Conservation (phyloP, 208 protist species). For the Leptomonas seymouri region DNA sequence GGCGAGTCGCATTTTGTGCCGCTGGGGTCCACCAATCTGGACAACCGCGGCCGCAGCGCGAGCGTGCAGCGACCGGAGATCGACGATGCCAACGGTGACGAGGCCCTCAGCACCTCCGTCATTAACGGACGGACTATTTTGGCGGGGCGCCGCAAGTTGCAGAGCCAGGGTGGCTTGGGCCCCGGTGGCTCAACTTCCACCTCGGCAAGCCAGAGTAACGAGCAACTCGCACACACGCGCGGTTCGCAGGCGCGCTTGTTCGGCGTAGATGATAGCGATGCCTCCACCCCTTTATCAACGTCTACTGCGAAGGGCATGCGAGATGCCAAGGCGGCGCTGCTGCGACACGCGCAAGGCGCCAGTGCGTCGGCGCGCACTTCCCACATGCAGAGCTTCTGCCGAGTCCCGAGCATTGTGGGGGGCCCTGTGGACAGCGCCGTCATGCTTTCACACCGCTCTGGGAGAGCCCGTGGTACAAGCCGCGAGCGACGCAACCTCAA, state of each 20-base stretch:
- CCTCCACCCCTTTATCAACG: not conserved
- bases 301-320: constrained; percentile 18
- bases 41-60: constrained; percentile 15
- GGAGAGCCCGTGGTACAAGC: not conserved
- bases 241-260: constrained; percentile 4
- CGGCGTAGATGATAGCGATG: constrained; percentile 1
- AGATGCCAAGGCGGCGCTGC: constrained; percentile 35
- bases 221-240: constrained; percentile 7
- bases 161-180: not conserved
- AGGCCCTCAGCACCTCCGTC: not conserved
- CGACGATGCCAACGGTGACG: constrained; percentile 3
- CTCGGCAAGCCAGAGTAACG: constrained; percentile 25
- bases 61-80: constrained; percentile 13
- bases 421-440: not conserved
- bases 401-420: constrained; percentile 18
- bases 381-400: constrained; percentile 22
- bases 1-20: constrained; percentile 29
- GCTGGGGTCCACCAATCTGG: constrained; percentile 10
- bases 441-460: constrained; percentile 5
- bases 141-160: not conserved
- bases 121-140: not conserved
- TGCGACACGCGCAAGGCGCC: constrained; percentile 19
- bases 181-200: constrained; percentile 17
- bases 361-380: constrained; percentile 20
- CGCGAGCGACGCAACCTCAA: constrained; percentile 18